Evolutionary conservation across 2,329 filamentous ascomycete genomes (phyloP).

Genomic region (Capronia epimyces): DNA sequence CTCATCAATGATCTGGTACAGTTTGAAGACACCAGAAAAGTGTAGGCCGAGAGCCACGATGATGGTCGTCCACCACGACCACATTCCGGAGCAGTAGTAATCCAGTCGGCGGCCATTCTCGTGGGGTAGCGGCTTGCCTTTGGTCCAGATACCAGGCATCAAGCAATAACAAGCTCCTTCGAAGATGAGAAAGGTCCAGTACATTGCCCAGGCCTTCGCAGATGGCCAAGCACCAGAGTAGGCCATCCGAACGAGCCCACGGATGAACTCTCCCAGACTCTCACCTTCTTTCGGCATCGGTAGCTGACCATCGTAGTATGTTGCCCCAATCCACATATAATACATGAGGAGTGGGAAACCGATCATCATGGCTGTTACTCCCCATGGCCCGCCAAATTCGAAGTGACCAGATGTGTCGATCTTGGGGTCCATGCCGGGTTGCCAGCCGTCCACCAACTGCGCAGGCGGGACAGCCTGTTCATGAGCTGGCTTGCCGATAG

Average conservation of each 20-base stretch:
- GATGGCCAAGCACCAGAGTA: constrained; percentile 82
- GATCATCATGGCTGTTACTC: constrained; percentile 78
- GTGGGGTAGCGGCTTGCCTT: constrained; percentile 82
- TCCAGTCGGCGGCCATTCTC: constrained; percentile 75
- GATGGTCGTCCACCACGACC: constrained; percentile 83
- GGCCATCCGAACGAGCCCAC: constrained; percentile 64
- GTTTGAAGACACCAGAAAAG: constrained; percentile 74
- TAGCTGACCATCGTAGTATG: constrained; percentile 81
- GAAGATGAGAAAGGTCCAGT: constrained; percentile 87
- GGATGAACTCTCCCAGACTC: constrained; percentile 63
- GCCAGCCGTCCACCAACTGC: constrained; percentile 36
- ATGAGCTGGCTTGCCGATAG: constrained; percentile 5
- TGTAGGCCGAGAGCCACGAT: constrained; percentile 66
- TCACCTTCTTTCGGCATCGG: constrained; percentile 63
- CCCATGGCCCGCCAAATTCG: constrained; percentile 86
- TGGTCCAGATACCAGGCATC: constrained; percentile 79
- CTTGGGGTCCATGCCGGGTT: no score
- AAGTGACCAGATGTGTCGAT: constrained; percentile 49
- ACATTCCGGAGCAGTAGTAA: constrained; percentile 91
- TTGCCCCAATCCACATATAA: constrained; percentile 98
- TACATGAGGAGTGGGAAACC: constrained; percentile 94
- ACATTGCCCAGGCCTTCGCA: constrained; percentile 79
- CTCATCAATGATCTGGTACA: constrained; percentile 90
- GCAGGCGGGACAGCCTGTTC: constrained; percentile 8
- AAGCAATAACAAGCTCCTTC: constrained; percentile 77